These are phyloP conservation scores for Syzygium aqueum DNA, from an alignment of 345 rosid genomes.

Conservation along the genomic window DNA sequence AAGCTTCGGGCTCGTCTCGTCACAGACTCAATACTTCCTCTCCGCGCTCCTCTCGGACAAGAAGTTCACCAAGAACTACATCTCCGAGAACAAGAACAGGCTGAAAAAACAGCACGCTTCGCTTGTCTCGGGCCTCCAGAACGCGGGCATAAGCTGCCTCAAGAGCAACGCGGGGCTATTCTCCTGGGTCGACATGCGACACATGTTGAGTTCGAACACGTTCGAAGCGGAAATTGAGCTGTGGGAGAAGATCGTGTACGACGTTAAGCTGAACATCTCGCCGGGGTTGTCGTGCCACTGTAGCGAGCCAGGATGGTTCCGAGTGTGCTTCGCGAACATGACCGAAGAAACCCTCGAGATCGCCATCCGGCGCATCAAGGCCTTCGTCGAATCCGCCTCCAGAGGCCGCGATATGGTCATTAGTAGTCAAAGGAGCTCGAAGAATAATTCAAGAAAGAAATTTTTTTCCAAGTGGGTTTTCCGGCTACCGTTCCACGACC, in stretches of 20 bases:
- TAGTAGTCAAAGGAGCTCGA: neutral
- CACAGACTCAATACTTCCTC: slow-evolving; percentile 74
- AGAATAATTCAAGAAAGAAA: neutral
- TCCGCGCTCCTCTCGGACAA: slow-evolving; percentile 54
- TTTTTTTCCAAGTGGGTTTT: slow-evolving; percentile 5
- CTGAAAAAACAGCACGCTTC: slow-evolving; percentile 37
- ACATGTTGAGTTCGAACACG: slow-evolving; percentile 41
- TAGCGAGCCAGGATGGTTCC: slow-evolving; percentile 83
- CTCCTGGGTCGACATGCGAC: slow-evolving; percentile 89
- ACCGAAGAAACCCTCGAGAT: slow-evolving; percentile 33
- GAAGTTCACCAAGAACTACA: slow-evolving; percentile 49
- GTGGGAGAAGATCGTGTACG: slow-evolving; percentile 56
- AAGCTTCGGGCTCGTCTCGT: slow-evolving; percentile 86
- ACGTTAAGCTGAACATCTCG: slow-evolving; percentile 69
- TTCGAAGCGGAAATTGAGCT: slow-evolving; percentile 64
- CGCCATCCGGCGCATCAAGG: slow-evolving; percentile 45
- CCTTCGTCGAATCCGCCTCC: slow-evolving; percentile 15
- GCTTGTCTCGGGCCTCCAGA: slow-evolving; percentile 49
- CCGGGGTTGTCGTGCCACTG: slow-evolving; percentile 89
- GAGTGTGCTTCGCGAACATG: slow-evolving; percentile 81
- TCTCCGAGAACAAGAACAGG: slow-evolving; percentile 52
- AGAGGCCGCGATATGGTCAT: neutral
- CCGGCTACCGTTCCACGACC: slow-evolving; percentile 6
- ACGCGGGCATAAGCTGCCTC: slow-evolving; percentile 45
- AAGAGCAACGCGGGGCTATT: slow-evolving; percentile 72